Percentiles rank a stretch among this genome's conserved stretches.
Evolutionary conservation across 2,329 filamentous ascomycete genomes (phyloP).

Genomic region (Calonectria henricotiae): DNA sequence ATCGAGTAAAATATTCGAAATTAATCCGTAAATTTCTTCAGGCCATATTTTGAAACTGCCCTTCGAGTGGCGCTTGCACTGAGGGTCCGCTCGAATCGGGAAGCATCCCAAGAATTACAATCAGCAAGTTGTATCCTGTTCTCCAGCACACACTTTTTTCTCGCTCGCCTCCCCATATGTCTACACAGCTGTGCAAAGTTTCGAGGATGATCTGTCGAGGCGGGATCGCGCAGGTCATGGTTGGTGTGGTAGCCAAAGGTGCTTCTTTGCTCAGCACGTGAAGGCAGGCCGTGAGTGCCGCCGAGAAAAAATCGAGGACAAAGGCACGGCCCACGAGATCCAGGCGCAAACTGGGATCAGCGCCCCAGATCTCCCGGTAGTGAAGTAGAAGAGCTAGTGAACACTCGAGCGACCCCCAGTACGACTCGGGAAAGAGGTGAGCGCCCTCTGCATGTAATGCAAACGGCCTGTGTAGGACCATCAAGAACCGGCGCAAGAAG

Average conservation of each 20-base stretch:
- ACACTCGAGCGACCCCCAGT: constrained; percentile 59
- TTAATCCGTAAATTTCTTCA: neutral
- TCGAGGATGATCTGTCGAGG: constrained; percentile 58
- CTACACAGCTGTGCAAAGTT: constrained; percentile 55
- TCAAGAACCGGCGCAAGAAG: constrained; percentile 57
- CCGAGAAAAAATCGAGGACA: constrained; percentile 59
- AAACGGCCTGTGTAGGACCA: constrained; percentile 58
- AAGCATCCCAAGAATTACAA: constrained; percentile 52
- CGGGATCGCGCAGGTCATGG: constrained; percentile 54
- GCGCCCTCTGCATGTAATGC: constrained; percentile 57
- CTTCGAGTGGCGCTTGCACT: neutral
- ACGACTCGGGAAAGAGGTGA: constrained; percentile 56
- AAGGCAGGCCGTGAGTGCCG: constrained; percentile 55
- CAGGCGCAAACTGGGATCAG: constrained; percentile 49
- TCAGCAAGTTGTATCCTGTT: constrained; percentile 55
- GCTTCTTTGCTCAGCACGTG: constrained; percentile 58
- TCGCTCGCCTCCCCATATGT: constrained; percentile 58
- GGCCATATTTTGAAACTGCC: neutral
- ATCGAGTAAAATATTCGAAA: neutral
- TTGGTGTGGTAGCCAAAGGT: constrained; percentile 52
- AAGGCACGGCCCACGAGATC: constrained; percentile 57
- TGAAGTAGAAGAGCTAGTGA: constrained; percentile 57
- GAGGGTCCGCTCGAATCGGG: constrained; percentile 34
- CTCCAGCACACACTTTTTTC: constrained; percentile 58
- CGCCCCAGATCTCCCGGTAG: constrained; percentile 57